Evolutionary conservation across 192 early-diverging fungal genomes (phyloP), one percentile per base, ranked within the genome.

Genomic region (Cladochytrium replicatum): DNA sequence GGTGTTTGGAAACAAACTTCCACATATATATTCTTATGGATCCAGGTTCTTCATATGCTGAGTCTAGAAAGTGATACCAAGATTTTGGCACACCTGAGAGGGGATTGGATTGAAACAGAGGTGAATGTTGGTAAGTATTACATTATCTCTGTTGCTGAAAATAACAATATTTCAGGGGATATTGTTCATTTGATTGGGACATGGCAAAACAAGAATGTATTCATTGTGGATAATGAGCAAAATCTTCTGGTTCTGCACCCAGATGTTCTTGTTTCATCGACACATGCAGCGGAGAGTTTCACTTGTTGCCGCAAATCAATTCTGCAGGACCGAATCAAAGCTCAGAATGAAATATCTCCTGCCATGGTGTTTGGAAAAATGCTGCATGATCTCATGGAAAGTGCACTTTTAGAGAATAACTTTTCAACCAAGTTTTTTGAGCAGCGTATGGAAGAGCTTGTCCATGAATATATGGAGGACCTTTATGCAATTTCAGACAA

Each of bases 351-450:
- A n/a, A 67, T 64, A 1, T 71, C 58, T 13, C 63, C 74, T 0
- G 63, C 83, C 5, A 58, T 86, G 61, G 69, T 94, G 39, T 68
- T 81, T 29, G 92, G 92, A n/a, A 72, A 59, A 11, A 59, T 98
- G n/a, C 54, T 90, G 13, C 94, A 98, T 52, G 69, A 82, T 22
- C 50, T 93, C 6, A 78, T 93, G 49, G 89, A 96, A 50, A 48
- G 67, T 13, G 73, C 73, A 2, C 62, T 93, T 0, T 28, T 57
- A 29, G 55, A 51, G 6, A 71, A 75, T 15, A 67, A 80, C 49
- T 93, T 88, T 67, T 59, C 77, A 3, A 61, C 51, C 1, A 43
- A 43, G 0, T 51, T 51, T 9, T 70, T 93, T 49, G 15, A 66
- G 6, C 42, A 30, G 0, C 55, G 57, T 9, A 70, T 89, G 6